Conservation (phyloP, 1,284 basidiomycete genomes). For the Tilletia setariae region DNA sequence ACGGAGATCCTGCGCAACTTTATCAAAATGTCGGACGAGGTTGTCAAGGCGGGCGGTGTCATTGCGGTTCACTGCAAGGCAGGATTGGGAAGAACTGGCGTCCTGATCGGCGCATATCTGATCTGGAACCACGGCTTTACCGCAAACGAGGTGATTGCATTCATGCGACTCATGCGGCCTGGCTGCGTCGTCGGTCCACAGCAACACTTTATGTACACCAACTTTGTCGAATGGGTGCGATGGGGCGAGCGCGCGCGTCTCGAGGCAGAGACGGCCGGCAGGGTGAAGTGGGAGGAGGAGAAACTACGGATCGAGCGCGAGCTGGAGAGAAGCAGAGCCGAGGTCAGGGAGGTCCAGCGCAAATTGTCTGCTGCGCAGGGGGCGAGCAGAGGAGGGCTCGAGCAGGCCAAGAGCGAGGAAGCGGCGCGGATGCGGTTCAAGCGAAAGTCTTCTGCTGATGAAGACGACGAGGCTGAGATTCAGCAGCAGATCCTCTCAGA, state of each 20-base stretch:
- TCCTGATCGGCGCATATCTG: constrained; percentile 85
- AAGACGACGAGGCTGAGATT: neutral
- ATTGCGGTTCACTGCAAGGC: constrained; percentile 88
- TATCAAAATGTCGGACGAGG: constrained; percentile 75
- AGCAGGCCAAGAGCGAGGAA: constrained; percentile 15
- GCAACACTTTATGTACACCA: constrained; percentile 90
- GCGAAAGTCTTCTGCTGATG: constrained; percentile 4
- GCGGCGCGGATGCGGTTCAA: constrained; percentile 11
- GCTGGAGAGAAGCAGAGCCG: constrained; percentile 19
- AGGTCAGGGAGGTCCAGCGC: constrained; percentile 8
- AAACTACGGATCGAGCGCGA: constrained; percentile 22
- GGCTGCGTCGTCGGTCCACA: constrained; percentile 84
- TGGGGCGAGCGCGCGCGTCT: constrained; percentile 43
- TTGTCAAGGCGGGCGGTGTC: constrained; percentile 72
- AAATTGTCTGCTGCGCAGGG: constrained; percentile 7
- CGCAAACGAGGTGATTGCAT: constrained; percentile 93
- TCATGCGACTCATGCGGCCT: constrained; percentile 94
- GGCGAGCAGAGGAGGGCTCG: constrained; percentile 23
- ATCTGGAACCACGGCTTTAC: constrained; percentile 99
- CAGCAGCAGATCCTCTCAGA: neutral
- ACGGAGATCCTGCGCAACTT: constrained; percentile 90
- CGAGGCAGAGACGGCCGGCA: constrained; percentile 24
- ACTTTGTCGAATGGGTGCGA: constrained; percentile 46
- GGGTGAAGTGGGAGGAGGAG: constrained; percentile 26
- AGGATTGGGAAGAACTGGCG: constrained; percentile 86